These are phyloP conservation scores for Corynascus novoguineensis DNA, from an alignment of 495 filamentous ascomycete genomes.

Conservation along the genomic window DNA sequence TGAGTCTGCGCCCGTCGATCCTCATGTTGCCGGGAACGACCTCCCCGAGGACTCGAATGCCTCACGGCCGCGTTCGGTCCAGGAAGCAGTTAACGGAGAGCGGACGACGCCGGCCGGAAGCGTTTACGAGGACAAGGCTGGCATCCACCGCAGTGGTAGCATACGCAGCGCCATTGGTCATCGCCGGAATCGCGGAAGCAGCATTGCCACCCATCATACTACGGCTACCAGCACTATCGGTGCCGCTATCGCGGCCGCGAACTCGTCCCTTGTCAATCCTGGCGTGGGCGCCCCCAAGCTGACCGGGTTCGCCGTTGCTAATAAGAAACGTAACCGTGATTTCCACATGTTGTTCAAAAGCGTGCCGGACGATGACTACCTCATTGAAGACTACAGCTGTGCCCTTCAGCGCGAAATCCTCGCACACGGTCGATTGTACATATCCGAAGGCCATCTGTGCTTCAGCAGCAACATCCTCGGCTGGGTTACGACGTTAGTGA, in stretches of 20 bases:
- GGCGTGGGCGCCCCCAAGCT: constrained; percentile 61
- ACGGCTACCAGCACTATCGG: constrained; percentile 47
- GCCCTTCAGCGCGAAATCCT: constrained; percentile 94
- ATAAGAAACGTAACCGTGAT: constrained; percentile 90
- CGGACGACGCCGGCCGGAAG: constrained; percentile 61
- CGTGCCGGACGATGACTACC: constrained; percentile 94
- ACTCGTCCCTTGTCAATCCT: constrained; percentile 61
- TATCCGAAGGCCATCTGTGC: constrained; percentile 95
- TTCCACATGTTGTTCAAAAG: constrained; percentile 92
- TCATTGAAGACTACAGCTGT: constrained; percentile 98
- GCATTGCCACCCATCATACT: constrained; percentile 64
- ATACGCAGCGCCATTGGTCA: constrained; percentile 69
- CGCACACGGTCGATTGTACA: constrained; percentile 86
- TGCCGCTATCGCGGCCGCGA: constrained; percentile 60
- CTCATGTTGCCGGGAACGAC: constrained; percentile 20
- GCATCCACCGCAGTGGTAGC: constrained; percentile 68
- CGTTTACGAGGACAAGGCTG: constrained; percentile 61
- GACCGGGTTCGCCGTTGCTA: constrained; percentile 94
- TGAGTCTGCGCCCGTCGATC: constrained; percentile 42
- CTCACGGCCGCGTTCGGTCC: constrained; percentile 37
- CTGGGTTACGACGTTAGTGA: constrained; percentile 94
- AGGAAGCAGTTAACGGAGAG: constrained; percentile 48
- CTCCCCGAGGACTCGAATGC: constrained; percentile 29
- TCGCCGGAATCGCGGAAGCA: constrained; percentile 76
- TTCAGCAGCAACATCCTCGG: constrained; percentile 99